Percentiles rank a stretch among this genome's conserved stretches.
Conservation (phyloP, 2,329 filamentous ascomycete genomes). For the Grosmannia penicillata region DNA sequence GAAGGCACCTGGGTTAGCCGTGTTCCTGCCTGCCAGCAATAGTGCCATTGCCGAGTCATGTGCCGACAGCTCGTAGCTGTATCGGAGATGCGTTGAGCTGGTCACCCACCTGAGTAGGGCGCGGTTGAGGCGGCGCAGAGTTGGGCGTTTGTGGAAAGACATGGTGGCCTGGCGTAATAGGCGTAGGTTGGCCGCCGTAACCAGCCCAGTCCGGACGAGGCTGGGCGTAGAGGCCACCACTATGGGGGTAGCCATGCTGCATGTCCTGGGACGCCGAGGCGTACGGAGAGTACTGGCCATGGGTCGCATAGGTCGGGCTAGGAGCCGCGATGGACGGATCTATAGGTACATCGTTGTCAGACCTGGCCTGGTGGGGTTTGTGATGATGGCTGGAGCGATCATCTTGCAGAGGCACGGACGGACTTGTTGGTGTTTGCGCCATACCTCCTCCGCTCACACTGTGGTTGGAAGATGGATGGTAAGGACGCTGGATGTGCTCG, state of each 20-base stretch:
- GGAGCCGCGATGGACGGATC: slow-evolving; percentile 93
- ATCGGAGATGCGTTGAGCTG: no score
- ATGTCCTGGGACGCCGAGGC: slow-evolving; percentile 71
- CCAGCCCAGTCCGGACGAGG: slow-evolving; percentile 61
- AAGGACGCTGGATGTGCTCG: slow-evolving; percentile 74
- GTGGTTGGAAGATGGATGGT: slow-evolving; percentile 63
- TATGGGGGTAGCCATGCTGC: slow-evolving; percentile 59
- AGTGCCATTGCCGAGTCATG: no score
- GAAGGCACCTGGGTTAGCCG: slow-evolving; percentile 16
- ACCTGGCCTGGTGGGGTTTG: slow-evolving; percentile 58
- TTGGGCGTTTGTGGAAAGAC: slow-evolving; percentile 42
- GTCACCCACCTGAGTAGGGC: slow-evolving; percentile 44
- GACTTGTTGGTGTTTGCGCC: slow-evolving; percentile 95
- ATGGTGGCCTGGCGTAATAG: slow-evolving; percentile 34
- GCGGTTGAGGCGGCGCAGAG: slow-evolving; percentile 36
- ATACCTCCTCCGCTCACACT: slow-evolving; percentile 70
- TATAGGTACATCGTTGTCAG: slow-evolving; percentile 97
- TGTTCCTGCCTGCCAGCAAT: no score
- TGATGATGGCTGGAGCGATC: slow-evolving; percentile 61
- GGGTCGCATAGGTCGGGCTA: slow-evolving; percentile 65
- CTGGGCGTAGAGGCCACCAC: slow-evolving; percentile 49
- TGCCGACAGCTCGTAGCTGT: no score
- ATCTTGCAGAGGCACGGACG: slow-evolving; percentile 82
- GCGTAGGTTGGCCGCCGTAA: slow-evolving; percentile 42
- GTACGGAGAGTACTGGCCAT: slow-evolving; percentile 76